These are phyloP conservation scores for Polyporus tsugae DNA, from an alignment of 1,284 basidiomycete genomes.

Conservation along the genomic window DNA sequence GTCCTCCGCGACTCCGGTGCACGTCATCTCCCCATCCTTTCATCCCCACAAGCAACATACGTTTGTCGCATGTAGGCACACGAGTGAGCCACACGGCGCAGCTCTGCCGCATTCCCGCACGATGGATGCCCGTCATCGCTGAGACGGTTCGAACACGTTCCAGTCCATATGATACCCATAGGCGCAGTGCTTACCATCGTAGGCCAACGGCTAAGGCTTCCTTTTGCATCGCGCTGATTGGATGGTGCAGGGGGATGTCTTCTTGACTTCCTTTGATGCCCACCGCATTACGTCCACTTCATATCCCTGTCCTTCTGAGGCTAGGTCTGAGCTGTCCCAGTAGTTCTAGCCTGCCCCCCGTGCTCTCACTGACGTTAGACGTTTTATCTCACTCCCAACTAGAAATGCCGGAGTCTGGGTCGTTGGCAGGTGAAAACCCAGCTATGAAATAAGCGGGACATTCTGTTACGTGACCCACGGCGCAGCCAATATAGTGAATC, in stretches of 20 bases:
- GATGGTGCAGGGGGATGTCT: neutral
- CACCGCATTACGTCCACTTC: neutral
- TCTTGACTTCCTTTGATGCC: neutral
- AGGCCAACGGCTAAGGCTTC: neutral
- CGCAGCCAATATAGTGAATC: neutral
- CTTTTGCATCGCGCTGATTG: neutral
- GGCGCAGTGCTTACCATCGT: neutral
- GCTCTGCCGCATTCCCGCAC: neutral
- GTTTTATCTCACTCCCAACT: neutral
- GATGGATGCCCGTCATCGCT: neutral
- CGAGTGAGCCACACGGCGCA: neutral
- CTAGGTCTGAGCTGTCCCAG: neutral
- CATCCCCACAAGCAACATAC: neutral
- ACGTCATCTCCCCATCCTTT: neutral
- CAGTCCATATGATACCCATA: neutral
- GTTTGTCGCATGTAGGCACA: neutral
- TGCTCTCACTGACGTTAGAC: neutral
- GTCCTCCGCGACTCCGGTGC: neutral
- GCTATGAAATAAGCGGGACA: neutral
- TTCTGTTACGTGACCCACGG: slow-evolving; percentile 1
- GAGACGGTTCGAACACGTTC: neutral
- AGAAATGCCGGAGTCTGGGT: neutral
- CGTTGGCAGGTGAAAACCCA: neutral
- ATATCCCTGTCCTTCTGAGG: neutral
- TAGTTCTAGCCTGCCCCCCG: neutral